phyloP scores from a whole-genome alignment of 2,329 filamentous ascomycete genomes.

The Colletotrichum sp. region DNA sequence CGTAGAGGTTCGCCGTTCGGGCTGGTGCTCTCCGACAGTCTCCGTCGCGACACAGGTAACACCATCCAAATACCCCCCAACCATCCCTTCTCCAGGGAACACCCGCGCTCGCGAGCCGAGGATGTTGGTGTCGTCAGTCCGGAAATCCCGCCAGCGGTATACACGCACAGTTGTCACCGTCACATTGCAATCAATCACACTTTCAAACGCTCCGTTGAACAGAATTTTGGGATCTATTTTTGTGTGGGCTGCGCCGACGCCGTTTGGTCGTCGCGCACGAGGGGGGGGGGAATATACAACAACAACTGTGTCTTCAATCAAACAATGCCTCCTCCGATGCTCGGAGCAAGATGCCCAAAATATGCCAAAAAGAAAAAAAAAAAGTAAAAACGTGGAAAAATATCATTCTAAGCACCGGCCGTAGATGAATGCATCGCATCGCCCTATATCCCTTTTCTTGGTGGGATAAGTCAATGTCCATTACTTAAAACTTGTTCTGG shows the following conservation, averaged over 20 bases:
- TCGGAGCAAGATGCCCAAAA: neutral
- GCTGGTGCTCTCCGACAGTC: neutral
- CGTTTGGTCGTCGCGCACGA: neutral
- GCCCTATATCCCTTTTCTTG: neutral
- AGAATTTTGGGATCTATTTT: neutral
- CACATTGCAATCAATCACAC: neutral
- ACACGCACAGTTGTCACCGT: neutral
- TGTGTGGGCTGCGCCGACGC: neutral
- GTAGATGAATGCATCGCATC: neutral
- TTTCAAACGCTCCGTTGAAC: neutral
- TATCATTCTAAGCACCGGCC: neutral
- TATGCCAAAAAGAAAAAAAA: neutral
- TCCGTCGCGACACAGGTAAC: neutral
- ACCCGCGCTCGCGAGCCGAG: neutral
- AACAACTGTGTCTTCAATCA: neutral
- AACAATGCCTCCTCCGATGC: neutral
- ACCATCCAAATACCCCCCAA: neutral
- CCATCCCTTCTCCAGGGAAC: neutral
- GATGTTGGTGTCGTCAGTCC: neutral
- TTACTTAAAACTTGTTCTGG: constrained; percentile 22
- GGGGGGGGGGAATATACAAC: neutral
- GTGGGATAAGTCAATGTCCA: neutral
- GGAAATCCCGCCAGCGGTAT: neutral
- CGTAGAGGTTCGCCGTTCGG: neutral
- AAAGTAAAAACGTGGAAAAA: neutral